Evolutionary conservation across 371 early-diverging fungal species (phyloP), one percentile per base, ranked within the genome.

Genomic region (Batrachochytrium dendrobatidis): DNA sequence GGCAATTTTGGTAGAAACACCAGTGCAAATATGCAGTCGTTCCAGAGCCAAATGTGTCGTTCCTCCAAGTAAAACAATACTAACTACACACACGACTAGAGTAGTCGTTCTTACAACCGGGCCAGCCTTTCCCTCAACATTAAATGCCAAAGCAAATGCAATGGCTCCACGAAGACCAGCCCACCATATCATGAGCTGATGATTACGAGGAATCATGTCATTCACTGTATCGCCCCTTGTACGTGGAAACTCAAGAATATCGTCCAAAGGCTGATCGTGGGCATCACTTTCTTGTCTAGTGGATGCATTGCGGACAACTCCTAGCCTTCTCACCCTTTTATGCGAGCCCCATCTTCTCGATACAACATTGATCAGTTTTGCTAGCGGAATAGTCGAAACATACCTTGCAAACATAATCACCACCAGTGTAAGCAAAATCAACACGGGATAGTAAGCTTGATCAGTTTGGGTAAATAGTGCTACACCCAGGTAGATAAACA

Each of bases 111-210:
- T 85, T 72, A 91, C 82, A 22, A 84, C 83, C 7, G 57, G 81
- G 69, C 17, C 79, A 63, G 32, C 83, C 82, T 58, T 77, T 18
- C 88, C 90, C 1, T 80, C 76, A 7, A 94, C 73, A 58, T 88
- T 87, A 54, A 89, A 90, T 3, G 92, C 86, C 35, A 96, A 75
- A 0, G 95, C 97, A 77, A 94, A 94, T 0, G 95, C 91, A 17
- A 96, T 91, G 20, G 97, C 95, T 1, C 97, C 97, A 32, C 97
- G 88, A 15, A 96, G 76, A 0, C 94, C 95, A 12, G 94, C 86
- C 91, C 92, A 94, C 72, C 92, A 93, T 6, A 96, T 68, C 91
- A 96, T 92, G 25, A 89, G 75, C 62, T 93, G 94, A 66, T 94
- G 90, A 28, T 85, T 83, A 30, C 79, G 72, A n/a, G 94, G 88